A percentile compares a stretch with the other conserved stretches of the same genome.
phyloP scores from a whole-genome alignment of 2,329 filamentous ascomycete species.

The Penicillium occitanis region DNA sequence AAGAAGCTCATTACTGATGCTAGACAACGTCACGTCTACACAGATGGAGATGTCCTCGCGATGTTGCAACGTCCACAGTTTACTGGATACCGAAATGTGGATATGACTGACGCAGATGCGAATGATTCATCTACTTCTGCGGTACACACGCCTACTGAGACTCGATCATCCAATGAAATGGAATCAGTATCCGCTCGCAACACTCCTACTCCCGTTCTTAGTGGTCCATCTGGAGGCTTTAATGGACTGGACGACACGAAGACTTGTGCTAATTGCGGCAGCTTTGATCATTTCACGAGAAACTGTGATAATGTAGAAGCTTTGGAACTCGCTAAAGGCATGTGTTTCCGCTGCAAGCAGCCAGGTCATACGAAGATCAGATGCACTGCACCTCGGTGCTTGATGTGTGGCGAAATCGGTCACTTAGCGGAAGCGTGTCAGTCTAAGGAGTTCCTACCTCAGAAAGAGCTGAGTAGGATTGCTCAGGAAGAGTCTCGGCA shows the following conservation, averaged over 20 bases:
- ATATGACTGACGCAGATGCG: conserved; percentile 41
- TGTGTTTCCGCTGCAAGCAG: conserved; percentile 45
- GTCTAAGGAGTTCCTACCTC: conserved; percentile 35
- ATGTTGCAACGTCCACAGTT: conserved; percentile 57
- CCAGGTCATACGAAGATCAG: conserved; percentile 38
- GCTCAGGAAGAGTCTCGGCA: conserved; percentile 40
- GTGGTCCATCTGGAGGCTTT: conserved; percentile 45
- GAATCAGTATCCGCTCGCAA: conserved; percentile 28
- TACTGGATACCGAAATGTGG: conserved; percentile 44
- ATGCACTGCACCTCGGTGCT: conserved; percentile 46
- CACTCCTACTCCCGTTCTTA: conserved; percentile 30
- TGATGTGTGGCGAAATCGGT: conserved; percentile 47
- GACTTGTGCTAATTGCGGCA: conserved; percentile 49
- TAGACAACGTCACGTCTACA: conserved; percentile 71
- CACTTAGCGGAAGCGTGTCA: conserved; percentile 40
- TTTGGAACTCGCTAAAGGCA: conserved; percentile 37
- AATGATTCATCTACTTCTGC: conserved; percentile 22
- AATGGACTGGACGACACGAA: conserved; percentile 45
- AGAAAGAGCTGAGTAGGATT: conserved; percentile 38
- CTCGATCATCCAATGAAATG: conserved; percentile 31
- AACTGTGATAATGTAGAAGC: conserved; percentile 49
- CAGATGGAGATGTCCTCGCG: conserved; percentile 61
- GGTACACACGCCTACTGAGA: conserved; percentile 32
- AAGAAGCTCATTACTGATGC: conserved; percentile 81
- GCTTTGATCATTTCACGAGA: conserved; percentile 44